These are phyloP conservation scores for Moesziomyces sp. DNA, from an alignment of 1,284 basidiomycete genomes.

Conservation along the genomic window DNA sequence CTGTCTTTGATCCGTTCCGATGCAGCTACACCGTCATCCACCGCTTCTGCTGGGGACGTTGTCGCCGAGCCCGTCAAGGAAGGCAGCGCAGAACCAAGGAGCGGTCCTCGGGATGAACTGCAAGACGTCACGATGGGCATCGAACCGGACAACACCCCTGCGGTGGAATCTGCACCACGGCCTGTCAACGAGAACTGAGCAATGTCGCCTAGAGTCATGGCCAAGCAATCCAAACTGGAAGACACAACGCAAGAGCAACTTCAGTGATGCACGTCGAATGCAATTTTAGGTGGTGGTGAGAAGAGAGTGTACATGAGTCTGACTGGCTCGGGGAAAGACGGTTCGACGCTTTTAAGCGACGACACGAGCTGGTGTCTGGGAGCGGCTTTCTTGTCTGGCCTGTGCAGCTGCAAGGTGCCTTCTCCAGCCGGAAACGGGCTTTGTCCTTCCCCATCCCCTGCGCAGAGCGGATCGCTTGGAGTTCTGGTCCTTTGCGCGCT, in stretches of 20 bases:
- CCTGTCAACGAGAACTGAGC: constrained; percentile 5
- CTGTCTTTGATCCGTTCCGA: constrained; percentile 42
- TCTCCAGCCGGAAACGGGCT: constrained; percentile 41
- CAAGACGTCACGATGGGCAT: constrained; percentile 2
- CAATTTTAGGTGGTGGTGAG: not conserved
- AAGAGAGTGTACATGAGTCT: not conserved
- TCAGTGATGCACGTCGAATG: no score
- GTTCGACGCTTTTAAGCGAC: constrained; percentile 8
- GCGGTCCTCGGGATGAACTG: not conserved
- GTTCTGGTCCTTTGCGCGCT: constrained; percentile 56
- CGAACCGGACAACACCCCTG: not conserved
- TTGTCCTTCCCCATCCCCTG: constrained; percentile 58
- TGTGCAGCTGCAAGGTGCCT: constrained; percentile 24
- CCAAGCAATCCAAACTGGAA: no score
- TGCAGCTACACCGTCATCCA: constrained; percentile 27
- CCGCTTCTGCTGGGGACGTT: not conserved
- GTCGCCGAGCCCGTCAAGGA: not conserved
- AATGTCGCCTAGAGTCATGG: not conserved
- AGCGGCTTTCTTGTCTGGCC: constrained; percentile 5
- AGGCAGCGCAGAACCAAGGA: not conserved
- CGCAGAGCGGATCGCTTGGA: constrained; percentile 47
- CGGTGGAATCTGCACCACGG: not conserved
- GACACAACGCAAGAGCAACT: no score
- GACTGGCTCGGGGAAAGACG: no score
- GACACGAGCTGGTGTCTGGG: constrained; percentile 4